Evolutionary conservation across 345 rosid genomes (phyloP).

Genomic region (Theobroma cacao): DNA sequence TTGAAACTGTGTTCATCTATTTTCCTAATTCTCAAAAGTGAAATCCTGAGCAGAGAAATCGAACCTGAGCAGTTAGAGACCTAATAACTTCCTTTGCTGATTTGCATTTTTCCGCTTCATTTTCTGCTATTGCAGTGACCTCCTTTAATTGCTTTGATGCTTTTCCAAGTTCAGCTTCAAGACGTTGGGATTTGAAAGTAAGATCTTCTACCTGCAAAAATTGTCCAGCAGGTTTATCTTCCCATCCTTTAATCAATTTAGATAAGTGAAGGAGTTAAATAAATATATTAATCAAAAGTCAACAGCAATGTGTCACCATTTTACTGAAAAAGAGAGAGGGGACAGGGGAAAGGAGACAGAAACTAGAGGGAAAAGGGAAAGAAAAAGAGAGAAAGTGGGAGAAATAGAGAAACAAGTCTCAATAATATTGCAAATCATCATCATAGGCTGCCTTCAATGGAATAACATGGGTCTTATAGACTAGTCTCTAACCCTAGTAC

Average conservation of each 20-base stretch:
- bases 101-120: slow-evolving; percentile 84
- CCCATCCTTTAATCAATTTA: slow-evolving; percentile 6
- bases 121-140: slow-evolving; percentile 67
- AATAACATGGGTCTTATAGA: background rate
- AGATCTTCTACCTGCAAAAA: slow-evolving; percentile 70
- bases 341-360: background rate
- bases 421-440: background rate
- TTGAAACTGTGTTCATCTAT: background rate
- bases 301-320: too few species aligned
- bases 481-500: background rate
- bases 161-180: slow-evolving; percentile 76
- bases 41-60: background rate
- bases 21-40: background rate
- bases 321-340: background rate
- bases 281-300: background rate
- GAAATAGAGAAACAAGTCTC: background rate
- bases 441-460: background rate
- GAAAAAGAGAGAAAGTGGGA: background rate
- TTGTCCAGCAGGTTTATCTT: background rate
- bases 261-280: background rate
- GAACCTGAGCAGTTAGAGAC: slow-evolving; percentile 78
- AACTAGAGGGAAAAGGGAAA: background rate
- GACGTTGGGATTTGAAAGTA: slow-evolving; percentile 45
- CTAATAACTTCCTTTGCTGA: slow-evolving; percentile 80
- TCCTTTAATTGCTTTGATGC: slow-evolving; percentile 58